phyloP scores from a whole-genome alignment of 2,329 filamentous ascomycete genomes.

The Pestalotiopsis sp. region DNA sequence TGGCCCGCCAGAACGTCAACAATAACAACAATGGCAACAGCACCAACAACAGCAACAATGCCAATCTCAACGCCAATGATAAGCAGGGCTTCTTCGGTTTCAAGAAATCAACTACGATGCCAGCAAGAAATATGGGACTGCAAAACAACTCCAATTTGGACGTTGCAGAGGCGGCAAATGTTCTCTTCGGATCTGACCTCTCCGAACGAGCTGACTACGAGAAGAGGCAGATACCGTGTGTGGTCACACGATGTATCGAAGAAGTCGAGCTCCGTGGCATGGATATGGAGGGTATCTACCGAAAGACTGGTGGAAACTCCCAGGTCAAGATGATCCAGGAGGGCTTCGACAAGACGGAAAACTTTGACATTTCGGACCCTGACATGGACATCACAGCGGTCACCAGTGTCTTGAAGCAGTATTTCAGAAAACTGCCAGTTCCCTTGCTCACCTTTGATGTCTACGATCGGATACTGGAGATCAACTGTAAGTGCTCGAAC shows the following conservation, averaged over 20 bases:
- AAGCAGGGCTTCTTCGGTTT: conserved; percentile 67
- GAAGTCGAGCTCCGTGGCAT: conserved; percentile 96
- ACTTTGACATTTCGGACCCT: conserved; percentile 91
- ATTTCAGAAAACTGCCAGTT: conserved; percentile 88
- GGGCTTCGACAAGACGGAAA: conserved; percentile 83
- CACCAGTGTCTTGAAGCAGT: conserved; percentile 94
- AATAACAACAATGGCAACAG: not conserved
- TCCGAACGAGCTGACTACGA: conserved; percentile 84
- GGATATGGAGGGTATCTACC: conserved; percentile 96
- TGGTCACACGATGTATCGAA: conserved; percentile 92
- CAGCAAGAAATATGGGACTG: conserved; percentile 46
- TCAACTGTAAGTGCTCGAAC: conserved; percentile 57
- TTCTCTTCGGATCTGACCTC: conserved; percentile 87
- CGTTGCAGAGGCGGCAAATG: conserved; percentile 52
- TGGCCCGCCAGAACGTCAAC: conserved; percentile 27
- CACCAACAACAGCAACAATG: conserved; percentile 18
- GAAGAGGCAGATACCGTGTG: conserved; percentile 82
- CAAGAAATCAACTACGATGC: conserved; percentile 53
- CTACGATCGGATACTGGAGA: conserved; percentile 86
- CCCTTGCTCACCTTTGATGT: conserved; percentile 90
- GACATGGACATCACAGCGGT: conserved; percentile 95
- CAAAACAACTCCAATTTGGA: conserved; percentile 38
- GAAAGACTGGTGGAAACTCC: conserved; percentile 91
- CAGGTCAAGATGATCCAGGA: conserved; percentile 89
- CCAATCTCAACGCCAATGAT: conserved; percentile 22